Base-by-base conservation (phyloP, 352 stramenopile species). In the Phytopythium aichiense region DNA sequence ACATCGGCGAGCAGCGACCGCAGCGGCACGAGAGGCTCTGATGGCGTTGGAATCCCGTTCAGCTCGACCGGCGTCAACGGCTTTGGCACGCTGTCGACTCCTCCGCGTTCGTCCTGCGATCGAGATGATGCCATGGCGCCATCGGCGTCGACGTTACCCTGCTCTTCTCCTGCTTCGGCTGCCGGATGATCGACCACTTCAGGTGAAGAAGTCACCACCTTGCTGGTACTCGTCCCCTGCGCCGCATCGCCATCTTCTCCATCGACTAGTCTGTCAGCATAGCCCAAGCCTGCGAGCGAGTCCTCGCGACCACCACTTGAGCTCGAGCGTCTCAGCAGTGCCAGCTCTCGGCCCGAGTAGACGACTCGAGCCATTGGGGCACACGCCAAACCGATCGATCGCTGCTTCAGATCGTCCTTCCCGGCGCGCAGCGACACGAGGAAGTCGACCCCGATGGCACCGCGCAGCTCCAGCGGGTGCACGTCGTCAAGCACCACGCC, bases 401-500 rank as follows among this genome's bases (percentile, higher is more conserved):
- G 74, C 20, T 60, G 51, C 18, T 74, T 60, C 2, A 83, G n/a
- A 31, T 90, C 81, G 11, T 58, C 67, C 8, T 64, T 66, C 8
- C 72, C 9, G 16, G 76, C 73, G n/a, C 78, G 76, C 20, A 92
- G 75, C 9, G 63, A 58, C 11, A 92, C 58, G 46, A 92, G 60
- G 54, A 87, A 89, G 56, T 91, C 77, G 12, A 75, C 37, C 33
- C 56, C 54, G n/a, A 83, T 58, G 30, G 49, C 33, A n/a, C 40
- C n/a, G 16, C 61, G 63, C 11, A 88, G 54, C 40, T 90, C 77
- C 7, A 4, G 48, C 13, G 80, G 79, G 25, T 85, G 75, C 9
- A 92, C 68, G 53, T 88, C 79, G 50, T 92, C 83, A 42, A 91
- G 45, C 22, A 89, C 67, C 38, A 91, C 68, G 2, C 83, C 83